Conservation (phyloP, 108 stramenopile species). For the Discostella pseudostelligera region DNA sequence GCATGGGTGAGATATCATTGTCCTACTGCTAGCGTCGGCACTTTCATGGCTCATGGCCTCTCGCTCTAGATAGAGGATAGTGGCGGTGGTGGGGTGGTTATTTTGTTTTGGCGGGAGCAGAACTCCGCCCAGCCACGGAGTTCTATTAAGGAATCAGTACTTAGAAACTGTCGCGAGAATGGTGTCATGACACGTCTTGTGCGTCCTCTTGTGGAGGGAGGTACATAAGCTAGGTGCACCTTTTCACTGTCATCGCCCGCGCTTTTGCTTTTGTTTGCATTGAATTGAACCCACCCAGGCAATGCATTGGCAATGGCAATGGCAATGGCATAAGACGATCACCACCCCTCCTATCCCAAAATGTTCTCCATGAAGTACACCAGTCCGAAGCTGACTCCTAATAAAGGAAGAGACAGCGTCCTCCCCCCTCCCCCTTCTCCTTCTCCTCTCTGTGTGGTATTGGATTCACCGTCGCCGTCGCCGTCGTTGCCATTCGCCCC, state of each 20-base stretch:
- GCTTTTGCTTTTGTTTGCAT: too few species aligned
- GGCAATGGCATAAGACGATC: too few species aligned
- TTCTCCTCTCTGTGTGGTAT: not conserved
- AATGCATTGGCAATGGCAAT: too few species aligned
- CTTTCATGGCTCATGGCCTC: too few species aligned
- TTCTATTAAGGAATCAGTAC: not conserved
- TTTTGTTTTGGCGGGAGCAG: not conserved
- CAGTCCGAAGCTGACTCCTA: not conserved
- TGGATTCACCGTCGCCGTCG: not conserved
- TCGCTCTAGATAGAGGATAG: too few species aligned
- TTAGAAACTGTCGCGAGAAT: not conserved
- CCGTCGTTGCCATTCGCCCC: not conserved
- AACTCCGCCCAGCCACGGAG: not conserved
- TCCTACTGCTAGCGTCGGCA: too few species aligned
- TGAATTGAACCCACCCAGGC: too few species aligned
- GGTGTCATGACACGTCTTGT: not conserved
- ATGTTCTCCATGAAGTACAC: conserved; percentile 4
- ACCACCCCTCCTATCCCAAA: too few species aligned
- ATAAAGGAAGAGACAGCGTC: not conserved
- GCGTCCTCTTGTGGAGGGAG: not conserved
- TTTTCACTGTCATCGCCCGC: too few species aligned
- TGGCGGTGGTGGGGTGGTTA: not conserved
- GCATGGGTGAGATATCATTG: not conserved
- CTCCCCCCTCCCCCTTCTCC: too few species aligned
- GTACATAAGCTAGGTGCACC: not conserved